Evolutionary conservation across 345 rosid species (phyloP).

Genomic region (Combretum micranthum): DNA sequence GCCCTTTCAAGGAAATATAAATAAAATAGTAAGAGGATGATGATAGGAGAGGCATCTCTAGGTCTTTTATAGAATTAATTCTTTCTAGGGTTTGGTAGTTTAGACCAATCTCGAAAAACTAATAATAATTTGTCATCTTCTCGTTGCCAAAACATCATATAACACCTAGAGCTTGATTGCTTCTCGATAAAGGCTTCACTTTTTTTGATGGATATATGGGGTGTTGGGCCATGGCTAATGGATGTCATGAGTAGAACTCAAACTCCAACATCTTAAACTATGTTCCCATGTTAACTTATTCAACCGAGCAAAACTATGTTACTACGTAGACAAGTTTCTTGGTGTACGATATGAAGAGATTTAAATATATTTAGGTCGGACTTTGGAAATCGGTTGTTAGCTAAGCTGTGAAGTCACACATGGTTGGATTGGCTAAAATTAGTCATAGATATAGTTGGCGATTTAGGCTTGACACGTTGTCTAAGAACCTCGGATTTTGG

Average conservation of each 20-base stretch:
- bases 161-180: slow-evolving; percentile 15
- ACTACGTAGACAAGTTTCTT: slow-evolving; percentile 3
- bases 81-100: slow-evolving; percentile 19
- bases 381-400: too few species aligned
- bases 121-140: slow-evolving; percentile 38
- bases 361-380: not conserved
- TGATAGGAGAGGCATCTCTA: slow-evolving; percentile 36
- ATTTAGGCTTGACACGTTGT: too few species aligned
- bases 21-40: slow-evolving; percentile 5
- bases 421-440: too few species aligned
- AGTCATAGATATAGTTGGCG: too few species aligned
- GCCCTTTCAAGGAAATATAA: not conserved
- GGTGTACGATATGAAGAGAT: not conserved
- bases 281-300: not conserved
- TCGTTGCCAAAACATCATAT: slow-evolving; percentile 32
- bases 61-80: slow-evolving; percentile 24
- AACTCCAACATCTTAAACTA: slow-evolving; percentile 12
- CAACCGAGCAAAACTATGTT: not conserved
- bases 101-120: slow-evolving; percentile 18
- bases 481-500: too few species aligned
- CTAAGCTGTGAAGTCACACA: too few species aligned
- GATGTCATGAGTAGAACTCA: slow-evolving; percentile 37
- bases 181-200: slow-evolving; percentile 6
- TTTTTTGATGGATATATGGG: slow-evolving; percentile 15
- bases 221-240: slow-evolving; percentile 30